Evolutionary conservation across 805 yeast species (phyloP), one percentile per base, ranked within the genome.

Genomic region (Lachancea lanzarotensis): DNA sequence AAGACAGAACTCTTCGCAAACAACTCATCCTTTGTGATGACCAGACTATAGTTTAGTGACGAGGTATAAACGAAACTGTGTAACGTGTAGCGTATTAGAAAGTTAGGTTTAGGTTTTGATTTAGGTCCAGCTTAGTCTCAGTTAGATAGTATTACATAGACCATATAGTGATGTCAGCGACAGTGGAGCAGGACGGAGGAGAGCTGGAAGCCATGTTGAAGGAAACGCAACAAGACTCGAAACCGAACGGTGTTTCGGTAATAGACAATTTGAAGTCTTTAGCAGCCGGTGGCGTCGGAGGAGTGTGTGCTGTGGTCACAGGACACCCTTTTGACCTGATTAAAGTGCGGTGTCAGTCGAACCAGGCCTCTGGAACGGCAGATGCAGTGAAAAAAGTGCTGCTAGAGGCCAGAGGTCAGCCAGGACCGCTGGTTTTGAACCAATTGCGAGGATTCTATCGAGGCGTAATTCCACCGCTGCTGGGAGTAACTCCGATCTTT

Each of bases 401-500:
- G 31, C 75, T 75, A n/a, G 73, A 74, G 22, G 88, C 84, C 50
- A 95, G 96, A 0, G 47, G 50, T 12, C 42, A 44, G 19, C 40
- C 42, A 3, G 60, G 60, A 9, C 37, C 52, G 3, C 6, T 50
- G 19, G 20, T 48, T 5, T 15, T 43, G 10, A 58, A 52, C 34
- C 45, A 54, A 10, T 36, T 60, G 15, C 52, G 72, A 20, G 97
- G 98, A 1, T 79, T 91, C 52, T 91, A 91, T 67, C 73, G 95
- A 59, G 98, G 98, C 47, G 97, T 93, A 27, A 73, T 85, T 11
- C 96, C 98, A 12, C 98, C 98, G 2, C 69, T 91, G 42, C 62
- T 86, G n/a, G 98, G 98, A 19, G 97, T 91, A 18, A 93, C 98
- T 0, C 98, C 98, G 25, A 93, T 91, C 86, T 93, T 93, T 71